Evolutionary conservation across 306 rosid species (phyloP), one percentile per base, ranked within the genome.

Genomic region (Vigna unguiculata): DNA sequence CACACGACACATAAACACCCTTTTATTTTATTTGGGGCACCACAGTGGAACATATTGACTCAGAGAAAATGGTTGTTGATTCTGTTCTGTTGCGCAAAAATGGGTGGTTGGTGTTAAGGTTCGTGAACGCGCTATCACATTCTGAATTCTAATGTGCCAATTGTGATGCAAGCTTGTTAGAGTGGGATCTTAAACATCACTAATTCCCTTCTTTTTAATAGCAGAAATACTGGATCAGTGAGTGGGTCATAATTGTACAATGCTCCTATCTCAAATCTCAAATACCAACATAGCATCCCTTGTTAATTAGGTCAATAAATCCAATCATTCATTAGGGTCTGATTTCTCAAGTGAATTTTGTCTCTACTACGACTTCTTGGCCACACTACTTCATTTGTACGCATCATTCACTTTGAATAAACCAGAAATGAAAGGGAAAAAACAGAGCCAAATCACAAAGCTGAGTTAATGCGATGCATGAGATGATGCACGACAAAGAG

Each of bases 131-230:
- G 11, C 38, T 55, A 41, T 45, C 38, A 8, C 51, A 78, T 58
- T 77, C 36, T 77, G 69, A 20, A 68, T 30, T 76, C 58, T 19
- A 55, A 57, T 45, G 81, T 69, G 64, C 70, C 65, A 46, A 19
- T 78, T 78, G 25, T 32, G 82, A 69, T 78, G 82, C 32, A 19
- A 69, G 53, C 76, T 47, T 24, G 0, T 11, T 48, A 47, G 48
- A 78, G 77, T 70, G 77, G 72, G 77, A 78, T 70, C 81, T 66
- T 66, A 16, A 65, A 40, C 74, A 76, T 66, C 43, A 40, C 3
- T 53, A 57, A 65, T 76, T 52, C 54, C 65, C 66, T 41, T 76
- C 20, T 62, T n/a, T 34, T 76, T 15, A 49, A 25, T 78, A 58
- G 13, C 25, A 41, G 53, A 65, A 51, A n/a, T 11, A 45, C 40